Conservation (phyloP, 805 yeast genomes). For the Hanseniaspora taiwanica region DNA sequence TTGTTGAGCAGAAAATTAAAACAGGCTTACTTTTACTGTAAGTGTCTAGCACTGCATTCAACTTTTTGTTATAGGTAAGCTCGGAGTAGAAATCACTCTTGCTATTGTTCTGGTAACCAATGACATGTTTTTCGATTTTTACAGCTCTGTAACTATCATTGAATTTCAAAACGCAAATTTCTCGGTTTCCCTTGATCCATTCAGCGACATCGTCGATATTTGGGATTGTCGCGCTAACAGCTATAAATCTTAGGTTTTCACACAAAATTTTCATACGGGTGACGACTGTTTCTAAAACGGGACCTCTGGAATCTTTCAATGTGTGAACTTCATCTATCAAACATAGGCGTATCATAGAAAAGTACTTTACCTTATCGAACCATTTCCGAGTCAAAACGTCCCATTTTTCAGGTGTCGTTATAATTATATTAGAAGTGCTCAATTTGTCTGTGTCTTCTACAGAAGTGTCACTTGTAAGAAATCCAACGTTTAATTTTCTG, state of each 20-base stretch:
- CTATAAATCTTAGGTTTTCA: slow-evolving; percentile 27
- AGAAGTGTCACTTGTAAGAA: slow-evolving; percentile 43
- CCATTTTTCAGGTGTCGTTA: slow-evolving; percentile 55
- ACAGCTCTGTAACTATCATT: slow-evolving; percentile 39
- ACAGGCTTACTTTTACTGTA: slow-evolving; percentile 32
- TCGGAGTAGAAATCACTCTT: slow-evolving; percentile 39
- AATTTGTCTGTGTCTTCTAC: slow-evolving; percentile 31
- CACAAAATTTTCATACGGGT: slow-evolving; percentile 34
- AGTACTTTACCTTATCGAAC: slow-evolving; percentile 28
- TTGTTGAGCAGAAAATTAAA: slow-evolving; percentile 40
- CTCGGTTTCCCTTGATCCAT: slow-evolving; percentile 26
- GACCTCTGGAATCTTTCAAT: slow-evolving; percentile 33
- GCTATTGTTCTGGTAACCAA: slow-evolving; percentile 27
- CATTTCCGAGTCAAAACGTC: slow-evolving; percentile 41
- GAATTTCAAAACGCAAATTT: slow-evolving; percentile 30
- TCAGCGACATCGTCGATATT: slow-evolving; percentile 34
- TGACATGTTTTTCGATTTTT: slow-evolving; percentile 27
- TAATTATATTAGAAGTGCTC: slow-evolving; percentile 36
- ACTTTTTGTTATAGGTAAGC: slow-evolving; percentile 27
- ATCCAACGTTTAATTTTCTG: slow-evolving; percentile 31
- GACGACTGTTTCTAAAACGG: slow-evolving; percentile 34
- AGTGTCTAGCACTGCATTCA: slow-evolving; percentile 26
- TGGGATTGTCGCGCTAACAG: slow-evolving; percentile 41
- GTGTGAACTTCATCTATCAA: slow-evolving; percentile 37
- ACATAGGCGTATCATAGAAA: slow-evolving; percentile 32